These are phyloP conservation scores for Thelonectria olida DNA, from an alignment of 2,329 filamentous ascomycete species.

Conservation along the genomic window DNA sequence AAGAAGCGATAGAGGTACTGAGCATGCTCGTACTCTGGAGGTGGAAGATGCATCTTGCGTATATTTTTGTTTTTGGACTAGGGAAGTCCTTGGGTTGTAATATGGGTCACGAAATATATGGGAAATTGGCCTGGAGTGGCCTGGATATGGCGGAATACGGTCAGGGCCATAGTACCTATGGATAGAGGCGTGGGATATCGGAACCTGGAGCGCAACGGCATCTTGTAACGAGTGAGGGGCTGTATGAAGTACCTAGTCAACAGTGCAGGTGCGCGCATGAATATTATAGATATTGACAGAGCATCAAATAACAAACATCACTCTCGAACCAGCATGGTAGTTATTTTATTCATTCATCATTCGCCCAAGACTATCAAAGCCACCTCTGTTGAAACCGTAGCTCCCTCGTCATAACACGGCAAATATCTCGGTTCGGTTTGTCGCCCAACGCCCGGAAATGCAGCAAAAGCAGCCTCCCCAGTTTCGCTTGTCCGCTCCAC, in stretches of 20 bases:
- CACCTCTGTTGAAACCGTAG: slow-evolving; percentile 8
- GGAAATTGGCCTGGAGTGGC: not conserved
- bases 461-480: slow-evolving; percentile 13
- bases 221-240: not conserved
- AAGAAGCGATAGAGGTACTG: slow-evolving; percentile 51
- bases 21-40: too few relatives aligned
- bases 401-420: slow-evolving; percentile 14
- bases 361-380: not conserved
- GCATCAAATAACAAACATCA: not conserved
- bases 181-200: not conserved
- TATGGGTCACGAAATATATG: not conserved
- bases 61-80: not conserved
- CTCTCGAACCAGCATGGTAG: not conserved
- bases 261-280: not conserved
- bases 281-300: slow-evolving; percentile 16
- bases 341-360: slow-evolving; percentile 1
- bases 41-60: too few relatives aligned
- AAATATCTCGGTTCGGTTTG: slow-evolving; percentile 9
- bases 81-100: not conserved
- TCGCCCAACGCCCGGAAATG: slow-evolving; percentile 25
- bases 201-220: not conserved
- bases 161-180: not conserved
- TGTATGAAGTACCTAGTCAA: not conserved
- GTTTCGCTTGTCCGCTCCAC: slow-evolving; percentile 2
- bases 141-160: slow-evolving; percentile 3